Conservation (phyloP, 208 protist genomes). For the Tritrichomonas musculus region DNA sequence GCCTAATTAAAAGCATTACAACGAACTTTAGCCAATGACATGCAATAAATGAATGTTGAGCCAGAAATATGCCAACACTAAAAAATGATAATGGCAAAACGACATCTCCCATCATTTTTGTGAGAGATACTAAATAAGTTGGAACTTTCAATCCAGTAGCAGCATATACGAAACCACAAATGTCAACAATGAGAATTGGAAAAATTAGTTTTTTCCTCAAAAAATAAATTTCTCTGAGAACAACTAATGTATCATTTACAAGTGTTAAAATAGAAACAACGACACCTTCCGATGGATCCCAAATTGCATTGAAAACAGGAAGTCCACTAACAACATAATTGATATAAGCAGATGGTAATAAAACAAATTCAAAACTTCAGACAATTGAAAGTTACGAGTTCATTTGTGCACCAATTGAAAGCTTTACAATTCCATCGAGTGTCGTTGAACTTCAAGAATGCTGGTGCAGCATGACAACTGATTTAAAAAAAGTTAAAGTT, state of each 20-base stretch:
- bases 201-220: neutral
- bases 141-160: neutral
- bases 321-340: neutral
- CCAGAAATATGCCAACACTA: neutral
- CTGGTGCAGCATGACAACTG: too few relatives aligned
- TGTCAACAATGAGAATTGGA: neutral
- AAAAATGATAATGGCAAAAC: neutral
- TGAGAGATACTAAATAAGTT: neutral
- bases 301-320: neutral
- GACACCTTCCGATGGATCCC: neutral
- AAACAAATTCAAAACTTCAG: too few relatives aligned
- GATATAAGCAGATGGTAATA: neutral
- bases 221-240: neutral
- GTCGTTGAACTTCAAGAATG: too few relatives aligned
- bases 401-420: too few relatives aligned
- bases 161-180: neutral
- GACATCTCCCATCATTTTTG: neutral
- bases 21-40: neutral
- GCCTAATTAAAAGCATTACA: neutral
- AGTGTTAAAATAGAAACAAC: neutral
- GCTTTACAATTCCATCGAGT: too few relatives aligned
- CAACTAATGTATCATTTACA: neutral
- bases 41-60: neutral
- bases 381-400: too few relatives aligned
- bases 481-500: too few relatives aligned